Evolutionary conservation across 257 asterid genomes (phyloP).

Genomic region (Salvia rosmarinus): DNA sequence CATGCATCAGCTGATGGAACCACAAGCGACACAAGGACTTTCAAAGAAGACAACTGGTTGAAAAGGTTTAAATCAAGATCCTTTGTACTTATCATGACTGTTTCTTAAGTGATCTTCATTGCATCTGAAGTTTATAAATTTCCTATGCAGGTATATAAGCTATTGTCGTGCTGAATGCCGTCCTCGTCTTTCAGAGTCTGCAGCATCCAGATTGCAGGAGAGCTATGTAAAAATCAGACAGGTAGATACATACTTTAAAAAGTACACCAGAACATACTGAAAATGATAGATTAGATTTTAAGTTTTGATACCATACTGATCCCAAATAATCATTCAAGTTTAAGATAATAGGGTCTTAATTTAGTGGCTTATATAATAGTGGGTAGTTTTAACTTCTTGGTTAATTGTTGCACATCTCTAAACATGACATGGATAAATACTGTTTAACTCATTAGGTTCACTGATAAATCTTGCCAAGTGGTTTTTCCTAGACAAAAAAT

Average conservation of each 20-base stretch:
- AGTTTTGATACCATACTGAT: slow-evolving; percentile 1
- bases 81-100: slow-evolving; percentile 3
- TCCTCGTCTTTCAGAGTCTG: slow-evolving; percentile 94
- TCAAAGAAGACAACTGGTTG: slow-evolving; percentile 93
- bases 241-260: slow-evolving; percentile 47
- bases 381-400: background rate
- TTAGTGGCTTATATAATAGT: background rate
- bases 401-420: background rate
- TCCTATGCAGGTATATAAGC: slow-evolving; percentile 73
- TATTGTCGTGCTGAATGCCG: slow-evolving; percentile 83
- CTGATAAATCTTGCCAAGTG: background rate
- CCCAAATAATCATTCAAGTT: background rate
- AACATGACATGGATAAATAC: background rate
- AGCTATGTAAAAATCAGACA: slow-evolving; percentile 90
- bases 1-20: slow-evolving; percentile 92
- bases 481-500: background rate
- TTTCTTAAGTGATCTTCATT: background rate
- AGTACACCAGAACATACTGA: background rate
- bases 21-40: slow-evolving; percentile 53
- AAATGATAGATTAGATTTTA: background rate
- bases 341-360: background rate
- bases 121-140: slow-evolving; percentile 38
- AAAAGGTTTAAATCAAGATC: slow-evolving; percentile 58
- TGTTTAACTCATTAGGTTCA: background rate
- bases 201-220: slow-evolving; percentile 87